phyloP scores from a whole-genome alignment of 2,329 filamentous ascomycete genomes.

The Amylocarpus encephaloides region DNA sequence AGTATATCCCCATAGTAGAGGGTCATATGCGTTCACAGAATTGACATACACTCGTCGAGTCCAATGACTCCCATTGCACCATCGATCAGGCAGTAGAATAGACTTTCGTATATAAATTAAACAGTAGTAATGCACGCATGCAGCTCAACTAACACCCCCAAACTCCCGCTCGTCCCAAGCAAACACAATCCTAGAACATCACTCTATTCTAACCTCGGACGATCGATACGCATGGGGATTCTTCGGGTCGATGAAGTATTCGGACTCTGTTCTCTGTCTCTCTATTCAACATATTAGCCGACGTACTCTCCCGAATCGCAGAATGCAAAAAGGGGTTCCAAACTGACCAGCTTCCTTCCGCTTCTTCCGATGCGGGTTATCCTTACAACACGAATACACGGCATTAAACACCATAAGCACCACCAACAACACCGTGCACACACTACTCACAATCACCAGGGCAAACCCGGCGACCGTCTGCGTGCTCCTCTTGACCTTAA shows the following conservation, averaged over 20 bases:
- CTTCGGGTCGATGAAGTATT: neutral
- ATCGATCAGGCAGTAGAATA: too few species aligned
- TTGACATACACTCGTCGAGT: too few species aligned
- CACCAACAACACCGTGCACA: conserved; percentile 73
- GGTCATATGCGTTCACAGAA: too few species aligned
- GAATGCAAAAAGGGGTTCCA: neutral
- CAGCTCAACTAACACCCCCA: too few species aligned
- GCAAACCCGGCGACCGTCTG: conserved; percentile 92
- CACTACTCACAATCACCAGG: conserved; percentile 80
- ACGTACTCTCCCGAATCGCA: neutral
- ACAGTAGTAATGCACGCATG: too few species aligned
- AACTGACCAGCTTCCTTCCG: conserved; percentile 82
- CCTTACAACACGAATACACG: conserved; percentile 71
- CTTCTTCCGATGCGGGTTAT: conserved; percentile 83
- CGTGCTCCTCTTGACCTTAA: conserved; percentile 82
- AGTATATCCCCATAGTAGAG: too few species aligned
- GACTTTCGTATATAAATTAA: too few species aligned
- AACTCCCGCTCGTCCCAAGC: too few species aligned
- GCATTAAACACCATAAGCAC: conserved; percentile 87
- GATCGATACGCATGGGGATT: too few species aligned
- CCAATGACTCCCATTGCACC: too few species aligned
- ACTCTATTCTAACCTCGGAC: too few species aligned
- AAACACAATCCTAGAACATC: too few species aligned
- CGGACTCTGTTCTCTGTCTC: neutral
- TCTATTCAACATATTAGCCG: neutral